Evolutionary conservation across 2,329 filamentous ascomycete species (phyloP), one percentile per base, ranked within the genome.

Genomic region (Cercospora canescens): DNA sequence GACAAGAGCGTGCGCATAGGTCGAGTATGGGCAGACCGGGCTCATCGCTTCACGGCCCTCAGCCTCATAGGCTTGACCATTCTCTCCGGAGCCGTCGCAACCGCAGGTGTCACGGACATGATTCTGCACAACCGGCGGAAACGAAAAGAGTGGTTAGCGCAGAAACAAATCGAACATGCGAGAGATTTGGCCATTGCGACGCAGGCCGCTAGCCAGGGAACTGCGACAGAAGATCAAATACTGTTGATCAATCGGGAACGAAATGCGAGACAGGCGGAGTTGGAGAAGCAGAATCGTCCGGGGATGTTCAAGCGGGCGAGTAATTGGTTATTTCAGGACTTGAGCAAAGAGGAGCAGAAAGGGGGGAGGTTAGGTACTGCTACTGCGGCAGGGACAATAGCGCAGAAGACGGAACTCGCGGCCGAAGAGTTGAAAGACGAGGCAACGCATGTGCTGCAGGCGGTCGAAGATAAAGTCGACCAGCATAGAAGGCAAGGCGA

Each of bases 81-180:
- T 65, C 80, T 89, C 67, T 83, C 85, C 60, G 86, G 83, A 71
- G 84, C 85, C 48, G 84, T 90, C 52, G 88, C 87, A 39, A 82
- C 86, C 41, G 89, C 89, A 76, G 88, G 88, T 9, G 83, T 89
- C 69, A 83, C 86, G 66, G 88, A 89, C 73, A 86, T 91, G 82
- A 83, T 90, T 65, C 78, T 89, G 66, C 88, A 90, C 79, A 91
- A 91, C 77, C 85, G 89, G 63, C 83, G 85, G 65, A 88, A 89
- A 80, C 82, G 85, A 64, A 82, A 82, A 39, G 86, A 89, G 68
- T 91, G 84, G 82, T 83, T 88, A 68, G 84, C 80, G 52, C 79
- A 84, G 67, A 79, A 88, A 73, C 80, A 84, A 70, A 79, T 78
- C 56, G 75, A 82, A 72, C 78, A 78, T 55, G 78, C 78, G 59